Evolutionary conservation across 2,329 filamentous ascomycete genomes (phyloP).

Genomic region (Meredithiella fracta): DNA sequence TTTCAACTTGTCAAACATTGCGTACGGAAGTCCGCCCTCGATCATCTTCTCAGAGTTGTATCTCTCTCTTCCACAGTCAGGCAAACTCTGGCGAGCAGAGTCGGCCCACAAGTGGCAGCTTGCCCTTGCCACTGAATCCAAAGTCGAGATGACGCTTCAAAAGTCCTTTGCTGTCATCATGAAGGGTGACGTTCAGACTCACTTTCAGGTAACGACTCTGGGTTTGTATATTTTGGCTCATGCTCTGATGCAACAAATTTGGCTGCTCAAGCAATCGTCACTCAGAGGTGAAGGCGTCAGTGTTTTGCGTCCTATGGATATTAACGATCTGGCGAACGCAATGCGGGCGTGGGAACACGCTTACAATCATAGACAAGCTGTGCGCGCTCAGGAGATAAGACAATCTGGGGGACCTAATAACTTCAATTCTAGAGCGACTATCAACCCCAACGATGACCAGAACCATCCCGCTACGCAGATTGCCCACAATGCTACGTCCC

Average conservation of each 20-base stretch:
- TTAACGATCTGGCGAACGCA: slow-evolving; percentile 39
- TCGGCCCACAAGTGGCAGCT: slow-evolving; percentile 44
- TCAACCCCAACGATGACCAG: slow-evolving; percentile 17
- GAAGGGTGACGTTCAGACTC: neutral
- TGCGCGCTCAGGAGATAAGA: slow-evolving; percentile 28
- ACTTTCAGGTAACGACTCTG: slow-evolving; percentile 35
- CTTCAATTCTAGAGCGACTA: neutral
- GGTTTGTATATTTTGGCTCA: slow-evolving; percentile 59
- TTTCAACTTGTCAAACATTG: slow-evolving; percentile 45
- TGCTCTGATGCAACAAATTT: slow-evolving; percentile 56
- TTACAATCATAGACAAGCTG: slow-evolving; percentile 39
- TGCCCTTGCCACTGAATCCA: slow-evolving; percentile 33
- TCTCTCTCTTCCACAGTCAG: slow-evolving; percentile 36
- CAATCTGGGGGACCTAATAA: neutral
- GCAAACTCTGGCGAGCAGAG: slow-evolving; percentile 41
- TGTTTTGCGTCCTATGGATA: slow-evolving; percentile 36
- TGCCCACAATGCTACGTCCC: slow-evolving; percentile 48
- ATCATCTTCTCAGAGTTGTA: slow-evolving; percentile 44
- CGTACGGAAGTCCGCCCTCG: slow-evolving; percentile 42
- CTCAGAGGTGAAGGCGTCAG: slow-evolving; percentile 34
- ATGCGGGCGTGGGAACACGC: slow-evolving; percentile 41
- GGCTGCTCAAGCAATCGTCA: slow-evolving; percentile 47
- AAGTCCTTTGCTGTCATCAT: slow-evolving; percentile 41
- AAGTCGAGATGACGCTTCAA: slow-evolving; percentile 36
- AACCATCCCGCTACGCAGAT: slow-evolving; percentile 36